Evolutionary conservation across 192 early-diverging fungal species (phyloP).

Genomic region (Coemansia sp.): DNA sequence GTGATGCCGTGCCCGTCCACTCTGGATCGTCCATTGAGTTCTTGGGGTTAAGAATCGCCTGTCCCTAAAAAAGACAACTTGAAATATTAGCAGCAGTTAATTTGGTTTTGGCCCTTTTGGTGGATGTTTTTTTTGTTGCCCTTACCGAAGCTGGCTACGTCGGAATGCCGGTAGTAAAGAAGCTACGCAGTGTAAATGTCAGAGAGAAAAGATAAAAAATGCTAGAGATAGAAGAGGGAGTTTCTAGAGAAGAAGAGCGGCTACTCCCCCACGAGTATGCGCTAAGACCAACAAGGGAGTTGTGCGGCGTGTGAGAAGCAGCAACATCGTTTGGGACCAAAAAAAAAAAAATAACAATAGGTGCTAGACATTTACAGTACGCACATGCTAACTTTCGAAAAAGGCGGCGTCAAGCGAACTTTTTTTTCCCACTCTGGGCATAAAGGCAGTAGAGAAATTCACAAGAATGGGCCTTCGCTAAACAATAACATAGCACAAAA

Average conservation of each 20-base stretch:
- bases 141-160: not conserved
- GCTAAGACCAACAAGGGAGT: not conserved
- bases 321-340: not conserved
- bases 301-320: not conserved
- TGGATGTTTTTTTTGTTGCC: not conserved
- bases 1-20: constrained; percentile 41
- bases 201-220: not conserved
- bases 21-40: constrained; percentile 32
- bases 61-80: not conserved
- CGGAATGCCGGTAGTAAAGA: not conserved
- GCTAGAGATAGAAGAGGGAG: not conserved
- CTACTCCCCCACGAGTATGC: not conserved
- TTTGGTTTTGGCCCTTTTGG: not conserved
- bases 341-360: not conserved
- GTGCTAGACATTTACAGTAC: not conserved
- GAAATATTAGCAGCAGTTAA: not conserved
- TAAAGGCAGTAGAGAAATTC: not conserved
- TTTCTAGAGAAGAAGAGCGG: not conserved
- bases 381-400: not conserved
- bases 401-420: not conserved
- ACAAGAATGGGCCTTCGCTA: constrained; percentile 2
- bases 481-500: constrained; percentile 17
- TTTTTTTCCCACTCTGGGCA: not conserved
- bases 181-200: constrained; percentile 1
- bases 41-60: not conserved